Evolutionary conservation across 1,284 basidiomycete genomes (phyloP), one percentile per base, ranked within the genome.

Genomic region (Naganishia liquefaciens): DNA sequence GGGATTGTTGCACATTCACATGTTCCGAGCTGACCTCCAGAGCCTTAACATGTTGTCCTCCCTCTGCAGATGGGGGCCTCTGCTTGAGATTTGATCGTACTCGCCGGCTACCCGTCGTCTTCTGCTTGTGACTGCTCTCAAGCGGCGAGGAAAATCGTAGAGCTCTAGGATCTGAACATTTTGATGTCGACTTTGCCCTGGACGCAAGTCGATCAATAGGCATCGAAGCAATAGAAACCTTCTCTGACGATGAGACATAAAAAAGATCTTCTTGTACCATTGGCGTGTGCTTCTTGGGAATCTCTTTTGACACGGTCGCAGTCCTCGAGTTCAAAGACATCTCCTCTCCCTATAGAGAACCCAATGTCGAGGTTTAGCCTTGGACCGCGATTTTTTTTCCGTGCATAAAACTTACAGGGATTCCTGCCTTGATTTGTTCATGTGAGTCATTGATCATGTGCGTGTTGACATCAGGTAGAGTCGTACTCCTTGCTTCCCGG

Each of bases 121-220:
- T 5, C 21, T 27, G 23, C 40, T 60, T 15, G 46, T 33, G 46
- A 27, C 25, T 21, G 9, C 30, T 37, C 49, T 60, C 57, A 21
- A 60, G 46, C 19, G 57, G 57, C 0, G 57, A 60, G 25, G 46
- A 50, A 7, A 49, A 60, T 11, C 57, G 57, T 4, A 60, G 33
- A 28, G 47, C 57, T 3, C 33, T 3, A 13, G 13, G 4, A 37
- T 37, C 13, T 13, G 33, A 37, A 37, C 10, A 37, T 7, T 25
- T 30, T 2, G 23, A 0, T 46, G 15, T 11, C 23, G 54, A n/a
- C 54, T 46, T 57, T 17, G 25, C 7, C 13, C 17, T 57, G 27
- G 4, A 17, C 3, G 7, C 30, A 30, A 19, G 17, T 33, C 17
- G 28, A 4, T 37, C 6, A 10, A 13, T 2, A 13, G 13, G 33